These are phyloP conservation scores for Venturia pyrina DNA, from an alignment of 2,329 filamentous ascomycete species.

Conservation along the genomic window DNA sequence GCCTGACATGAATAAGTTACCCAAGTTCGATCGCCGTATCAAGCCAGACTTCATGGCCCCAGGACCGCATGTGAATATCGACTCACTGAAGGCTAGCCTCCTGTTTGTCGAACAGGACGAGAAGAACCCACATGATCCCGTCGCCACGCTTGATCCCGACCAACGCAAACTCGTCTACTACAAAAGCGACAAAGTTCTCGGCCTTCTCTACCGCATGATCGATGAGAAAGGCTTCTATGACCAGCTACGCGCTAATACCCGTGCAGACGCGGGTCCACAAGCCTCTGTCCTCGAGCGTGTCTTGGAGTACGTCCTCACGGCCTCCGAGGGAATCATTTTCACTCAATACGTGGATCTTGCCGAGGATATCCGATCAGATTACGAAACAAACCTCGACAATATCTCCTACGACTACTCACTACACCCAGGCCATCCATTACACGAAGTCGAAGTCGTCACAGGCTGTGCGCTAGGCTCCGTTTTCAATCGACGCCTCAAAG, in stretches of 20 bases:
- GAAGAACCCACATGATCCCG: constrained; percentile 34
- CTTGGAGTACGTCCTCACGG: background rate
- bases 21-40: constrained; percentile 23
- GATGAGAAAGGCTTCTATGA: constrained; percentile 60
- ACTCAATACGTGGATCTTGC: background rate
- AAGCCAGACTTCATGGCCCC: constrained; percentile 47
- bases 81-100: constrained; percentile 21
- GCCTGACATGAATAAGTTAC: constrained; percentile 39
- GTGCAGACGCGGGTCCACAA: constrained; percentile 8
- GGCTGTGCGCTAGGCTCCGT: constrained; percentile 10
- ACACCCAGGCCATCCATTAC: background rate
- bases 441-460: constrained; percentile 9
- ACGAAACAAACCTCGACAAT: constrained; percentile 1
- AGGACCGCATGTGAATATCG: constrained; percentile 33
- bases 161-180: constrained; percentile 47
- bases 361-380: background rate
- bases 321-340: background rate
- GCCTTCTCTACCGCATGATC: constrained; percentile 59
- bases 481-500: constrained; percentile 4
- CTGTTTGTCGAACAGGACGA: constrained; percentile 38
- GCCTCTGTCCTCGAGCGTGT: background rate
- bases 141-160: constrained; percentile 15
- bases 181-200: constrained; percentile 56
- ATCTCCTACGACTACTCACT: constrained; percentile 1
- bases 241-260: constrained; percentile 24